A percentile compares a stretch with the other conserved stretches of the same genome.
These are phyloP conservation scores for Xylaria cubensis DNA, from an alignment of 495 filamentous ascomycete species.

Conservation along the genomic window DNA sequence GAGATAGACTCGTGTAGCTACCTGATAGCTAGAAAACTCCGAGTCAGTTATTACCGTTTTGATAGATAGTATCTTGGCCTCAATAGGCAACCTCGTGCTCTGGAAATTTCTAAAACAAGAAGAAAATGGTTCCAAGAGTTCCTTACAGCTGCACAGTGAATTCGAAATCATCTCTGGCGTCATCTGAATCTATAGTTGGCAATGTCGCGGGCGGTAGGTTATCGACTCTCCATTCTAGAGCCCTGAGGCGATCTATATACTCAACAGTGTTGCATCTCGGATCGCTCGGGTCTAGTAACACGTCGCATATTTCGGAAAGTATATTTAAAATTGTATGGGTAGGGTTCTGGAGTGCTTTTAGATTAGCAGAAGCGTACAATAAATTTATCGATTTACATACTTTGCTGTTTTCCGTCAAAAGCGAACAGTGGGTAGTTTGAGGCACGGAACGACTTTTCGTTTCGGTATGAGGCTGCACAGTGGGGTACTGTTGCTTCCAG, in stretches of 20 bases:
- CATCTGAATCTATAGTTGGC: neutral
- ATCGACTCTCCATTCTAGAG: conserved; percentile 33
- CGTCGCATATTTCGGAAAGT: conserved; percentile 34
- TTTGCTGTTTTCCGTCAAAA: neutral
- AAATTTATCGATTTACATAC: neutral
- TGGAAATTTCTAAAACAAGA: no score
- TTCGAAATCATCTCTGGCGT: conserved; percentile 15
- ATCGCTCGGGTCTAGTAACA: conserved; percentile 28
- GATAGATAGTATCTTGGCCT: no score
- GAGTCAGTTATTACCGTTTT: no score
- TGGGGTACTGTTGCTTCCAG: conserved; percentile 30
- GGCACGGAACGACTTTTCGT: conserved; percentile 4
- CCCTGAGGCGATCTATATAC: conserved; percentile 31
- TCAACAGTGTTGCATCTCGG: conserved; percentile 26
- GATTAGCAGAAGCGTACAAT: neutral
- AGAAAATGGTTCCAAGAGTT: no score
- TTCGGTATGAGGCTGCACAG: conserved; percentile 9
- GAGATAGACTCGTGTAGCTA: conserved; percentile 33
- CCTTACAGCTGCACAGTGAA: conserved; percentile 25
- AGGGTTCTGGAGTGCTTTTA: conserved; percentile 15
- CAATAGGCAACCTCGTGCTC: no score
- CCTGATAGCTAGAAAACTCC: conserved; percentile 7
- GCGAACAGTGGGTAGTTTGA: neutral
- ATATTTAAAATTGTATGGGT: conserved; percentile 30
- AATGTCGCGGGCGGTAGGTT: conserved; percentile 13